Percentiles rank a stretch among this genome's conserved stretches.
These are phyloP conservation scores for Meira miltonrushii DNA, from an alignment of 1,284 basidiomycete species.

Conservation along the genomic window DNA sequence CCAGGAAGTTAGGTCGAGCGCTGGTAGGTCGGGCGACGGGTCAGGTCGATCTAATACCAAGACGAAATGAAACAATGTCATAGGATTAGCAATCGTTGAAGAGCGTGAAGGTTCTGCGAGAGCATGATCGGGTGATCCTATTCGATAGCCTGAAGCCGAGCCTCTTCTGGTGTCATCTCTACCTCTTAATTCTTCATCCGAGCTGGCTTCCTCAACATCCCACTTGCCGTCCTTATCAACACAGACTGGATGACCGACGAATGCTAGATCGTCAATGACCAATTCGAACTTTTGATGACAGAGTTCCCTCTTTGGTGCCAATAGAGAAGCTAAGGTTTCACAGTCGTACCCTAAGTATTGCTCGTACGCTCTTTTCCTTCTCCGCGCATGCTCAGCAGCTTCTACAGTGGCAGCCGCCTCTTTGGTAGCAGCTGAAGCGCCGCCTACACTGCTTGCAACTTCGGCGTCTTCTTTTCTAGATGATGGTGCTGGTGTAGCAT, in stretches of 20 bases:
- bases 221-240: slow-evolving; percentile 56
- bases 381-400: background rate
- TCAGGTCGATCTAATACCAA: slow-evolving; percentile 47
- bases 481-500: too few relatives aligned
- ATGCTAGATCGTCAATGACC: slow-evolving; percentile 83
- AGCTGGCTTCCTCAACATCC: slow-evolving; percentile 11
- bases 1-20: slow-evolving; percentile 35
- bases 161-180: slow-evolving; percentile 3
- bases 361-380: slow-evolving; percentile 2
- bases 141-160: background rate
- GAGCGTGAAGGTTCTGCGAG: background rate
- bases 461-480: background rate
- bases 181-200: slow-evolving; percentile 1
- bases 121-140: background rate
- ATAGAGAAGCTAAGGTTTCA: slow-evolving; percentile 72
- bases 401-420: background rate
- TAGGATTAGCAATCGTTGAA: background rate
- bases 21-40: slow-evolving; percentile 26
- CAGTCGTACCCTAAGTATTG: slow-evolving; percentile 70
- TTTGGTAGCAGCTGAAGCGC: background rate
- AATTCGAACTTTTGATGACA: slow-evolving; percentile 95
- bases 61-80: slow-evolving; percentile 46
- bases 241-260: slow-evolving; percentile 89
- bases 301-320: slow-evolving; percentile 70
- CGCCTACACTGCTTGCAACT: slow-evolving; percentile 1